Evolutionary conservation across 305 asterid species (phyloP), one percentile per base, ranked within the genome.

Genomic region (Fraxinus nigra): DNA sequence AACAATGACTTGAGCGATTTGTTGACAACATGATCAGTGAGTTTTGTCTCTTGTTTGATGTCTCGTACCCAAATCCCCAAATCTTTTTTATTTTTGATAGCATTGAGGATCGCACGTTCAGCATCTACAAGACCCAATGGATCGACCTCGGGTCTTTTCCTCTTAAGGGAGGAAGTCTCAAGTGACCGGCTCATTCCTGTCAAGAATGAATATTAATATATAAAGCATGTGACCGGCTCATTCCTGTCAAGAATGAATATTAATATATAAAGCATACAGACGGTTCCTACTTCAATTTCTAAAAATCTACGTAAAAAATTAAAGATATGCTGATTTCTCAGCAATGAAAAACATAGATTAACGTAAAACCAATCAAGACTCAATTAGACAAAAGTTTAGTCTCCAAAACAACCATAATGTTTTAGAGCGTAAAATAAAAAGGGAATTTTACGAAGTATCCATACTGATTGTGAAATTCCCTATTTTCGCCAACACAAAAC

Each of bases 1-100:
- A 81, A 0, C 76, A 93, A 85, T 0, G 89, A 85, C 79, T 83
- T 86, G 82, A 92, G 74, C 11, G 89, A 82, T 79, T 89, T 90
- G 72, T 26, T 86, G 48, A 90, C 85, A 2, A 78, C 70, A 26
- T 20, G 69, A 9, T 87, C 89, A 3, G 89, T 32, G 11, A 91
- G 79, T 6, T 87, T 89, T 40, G 89, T 72, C 65, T 88, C 90
- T 16, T 8, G 35, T 85, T 86, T 92, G 72, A 92, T 84, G 65
- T 90, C 91, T 48, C 79, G 80, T 70, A 34, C 10, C 92, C 87
- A 86, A 13, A 92, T 89, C 72, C 92, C 94, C 59, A 61, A 28
- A 77, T 86, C 87, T 75, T 38, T 78, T 81, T 78, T 89, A 70
- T 85, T 82, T 80, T 80, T 91, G 51, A 93, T 89, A 81, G 77